These are phyloP conservation scores for Fusarium sambucinum DNA, from an alignment of 2,329 filamentous ascomycete genomes.

Conservation along the genomic window DNA sequence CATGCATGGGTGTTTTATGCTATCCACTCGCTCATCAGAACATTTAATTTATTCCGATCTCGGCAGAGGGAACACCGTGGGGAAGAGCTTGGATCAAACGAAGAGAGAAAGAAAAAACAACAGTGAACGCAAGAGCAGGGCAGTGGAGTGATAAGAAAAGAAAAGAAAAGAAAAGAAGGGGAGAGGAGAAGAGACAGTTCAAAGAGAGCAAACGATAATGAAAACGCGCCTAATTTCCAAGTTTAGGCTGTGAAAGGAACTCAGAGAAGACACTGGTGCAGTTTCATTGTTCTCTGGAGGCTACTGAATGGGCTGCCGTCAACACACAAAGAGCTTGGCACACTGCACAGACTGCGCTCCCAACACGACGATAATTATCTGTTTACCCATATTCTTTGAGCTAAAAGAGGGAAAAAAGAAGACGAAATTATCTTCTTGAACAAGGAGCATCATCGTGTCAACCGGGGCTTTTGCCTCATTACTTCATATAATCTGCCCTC, in stretches of 20 bases:
- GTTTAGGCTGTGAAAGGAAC: constrained; percentile 29
- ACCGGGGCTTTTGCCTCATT: constrained; percentile 10
- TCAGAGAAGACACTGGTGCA: constrained; percentile 19
- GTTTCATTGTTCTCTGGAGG: constrained; percentile 46
- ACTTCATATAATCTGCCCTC: constrained; percentile 16
- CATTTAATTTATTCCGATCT: constrained; percentile 28
- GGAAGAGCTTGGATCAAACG: constrained; percentile 18
- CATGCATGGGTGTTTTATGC: constrained; percentile 42
- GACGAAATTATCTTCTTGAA: background rate
- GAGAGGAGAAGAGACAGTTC: constrained; percentile 19
- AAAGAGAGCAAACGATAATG: constrained; percentile 43
- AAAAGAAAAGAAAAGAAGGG: background rate
- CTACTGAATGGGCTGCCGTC: constrained; percentile 39
- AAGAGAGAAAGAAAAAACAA: constrained; percentile 5
- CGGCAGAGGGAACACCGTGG: constrained; percentile 27
- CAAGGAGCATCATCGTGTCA: constrained; percentile 2
- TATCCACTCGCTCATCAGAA: constrained; percentile 17
- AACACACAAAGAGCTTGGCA: constrained; percentile 39
- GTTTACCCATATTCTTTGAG: constrained; percentile 31
- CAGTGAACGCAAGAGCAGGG: constrained; percentile 1
- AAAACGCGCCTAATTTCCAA: constrained; percentile 33
- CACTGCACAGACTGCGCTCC: constrained; percentile 34
- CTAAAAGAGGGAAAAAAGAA: constrained; percentile 17
- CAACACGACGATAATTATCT: constrained; percentile 30
- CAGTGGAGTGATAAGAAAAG: constrained; percentile 9